phyloP scores from a whole-genome alignment of 2,329 filamentous ascomycete genomes.

The Colletotrichum sp. region DNA sequence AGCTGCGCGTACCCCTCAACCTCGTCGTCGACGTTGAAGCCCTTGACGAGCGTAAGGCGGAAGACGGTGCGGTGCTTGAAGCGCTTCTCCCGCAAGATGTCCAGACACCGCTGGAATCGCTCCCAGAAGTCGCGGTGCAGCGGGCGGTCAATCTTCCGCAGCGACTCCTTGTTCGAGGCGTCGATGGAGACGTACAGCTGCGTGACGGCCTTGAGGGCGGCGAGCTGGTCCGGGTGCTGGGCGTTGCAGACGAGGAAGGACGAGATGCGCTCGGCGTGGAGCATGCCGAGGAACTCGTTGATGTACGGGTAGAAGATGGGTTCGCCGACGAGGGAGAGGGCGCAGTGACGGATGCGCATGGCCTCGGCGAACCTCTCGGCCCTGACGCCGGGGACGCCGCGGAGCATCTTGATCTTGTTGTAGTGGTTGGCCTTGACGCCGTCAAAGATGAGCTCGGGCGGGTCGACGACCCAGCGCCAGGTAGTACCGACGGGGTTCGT shows the following conservation, averaged over 20 bases:
- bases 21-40: slow-evolving; percentile 97
- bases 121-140: slow-evolving; percentile 98
- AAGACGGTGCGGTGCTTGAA: slow-evolving; percentile 92
- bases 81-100: slow-evolving; percentile 84
- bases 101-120: slow-evolving; percentile 87
- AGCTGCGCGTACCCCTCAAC: slow-evolving; percentile 88
- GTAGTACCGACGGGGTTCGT: slow-evolving; percentile 97
- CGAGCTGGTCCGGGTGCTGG: slow-evolving; percentile 91
- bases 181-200: slow-evolving; percentile 98
- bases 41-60: slow-evolving; percentile 93
- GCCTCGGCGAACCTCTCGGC: slow-evolving; percentile 93
- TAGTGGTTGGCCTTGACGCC: slow-evolving; percentile 93
- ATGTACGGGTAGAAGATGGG: slow-evolving; percentile 99
- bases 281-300: slow-evolving; percentile 85
- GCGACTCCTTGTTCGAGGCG: slow-evolving; percentile 85
- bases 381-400: slow-evolving; percentile 89
- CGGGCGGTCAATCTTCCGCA: slow-evolving; percentile 88
- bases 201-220: slow-evolving; percentile 81
- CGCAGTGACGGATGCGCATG: slow-evolving; percentile 92
- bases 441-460: slow-evolving; percentile 85
- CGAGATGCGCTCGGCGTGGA: slow-evolving; percentile 87
- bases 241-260: slow-evolving; percentile 97
- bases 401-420: slow-evolving; percentile 97
- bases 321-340: slow-evolving; percentile 89
- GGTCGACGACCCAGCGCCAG: slow-evolving; percentile 95